Conservation (phyloP, 2,329 filamentous ascomycete species). For the Ophiostoma australiae region DNA sequence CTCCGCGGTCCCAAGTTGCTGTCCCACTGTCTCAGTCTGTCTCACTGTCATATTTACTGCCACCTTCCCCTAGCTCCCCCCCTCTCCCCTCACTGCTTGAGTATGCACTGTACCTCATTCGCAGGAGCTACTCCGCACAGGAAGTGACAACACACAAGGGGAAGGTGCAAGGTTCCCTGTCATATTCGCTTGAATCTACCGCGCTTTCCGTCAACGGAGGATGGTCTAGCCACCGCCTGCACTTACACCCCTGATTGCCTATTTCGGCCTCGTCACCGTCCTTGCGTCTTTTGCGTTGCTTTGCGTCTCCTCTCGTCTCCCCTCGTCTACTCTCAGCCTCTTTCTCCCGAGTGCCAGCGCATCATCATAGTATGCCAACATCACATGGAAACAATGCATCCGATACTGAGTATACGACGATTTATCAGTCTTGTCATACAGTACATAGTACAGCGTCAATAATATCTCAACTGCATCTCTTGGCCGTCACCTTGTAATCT, state of each 20-base stretch:
- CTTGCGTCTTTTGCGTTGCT: not conserved
- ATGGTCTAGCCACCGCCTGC: not conserved
- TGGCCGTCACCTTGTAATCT: slow-evolving; percentile 5
- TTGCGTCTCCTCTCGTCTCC: not conserved
- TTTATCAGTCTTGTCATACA: not conserved
- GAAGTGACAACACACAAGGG: not conserved
- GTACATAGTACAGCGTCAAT: not conserved
- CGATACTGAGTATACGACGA: not conserved
- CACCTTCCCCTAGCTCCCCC: no score
- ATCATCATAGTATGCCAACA: not conserved
- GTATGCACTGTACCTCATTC: slow-evolving; percentile 2
- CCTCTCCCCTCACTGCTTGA: not conserved
- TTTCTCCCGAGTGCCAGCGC: not conserved
- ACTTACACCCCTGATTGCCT: slow-evolving; percentile 15
- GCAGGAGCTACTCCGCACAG: not conserved
- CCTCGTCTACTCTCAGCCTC: not conserved
- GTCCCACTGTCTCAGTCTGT: not conserved
- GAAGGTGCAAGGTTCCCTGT: no score
- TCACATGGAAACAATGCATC: not conserved
- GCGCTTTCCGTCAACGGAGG: slow-evolving; percentile 1
- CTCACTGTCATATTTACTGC: not conserved
- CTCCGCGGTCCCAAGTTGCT: not conserved
- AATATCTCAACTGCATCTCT: not conserved
- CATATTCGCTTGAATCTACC: not conserved
- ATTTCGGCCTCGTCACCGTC: slow-evolving; percentile 8